A percentile compares a stretch with the other conserved stretches of the same genome.
phyloP scores from a whole-genome alignment of 345 rosid species.

The Eutrema japonicum region DNA sequence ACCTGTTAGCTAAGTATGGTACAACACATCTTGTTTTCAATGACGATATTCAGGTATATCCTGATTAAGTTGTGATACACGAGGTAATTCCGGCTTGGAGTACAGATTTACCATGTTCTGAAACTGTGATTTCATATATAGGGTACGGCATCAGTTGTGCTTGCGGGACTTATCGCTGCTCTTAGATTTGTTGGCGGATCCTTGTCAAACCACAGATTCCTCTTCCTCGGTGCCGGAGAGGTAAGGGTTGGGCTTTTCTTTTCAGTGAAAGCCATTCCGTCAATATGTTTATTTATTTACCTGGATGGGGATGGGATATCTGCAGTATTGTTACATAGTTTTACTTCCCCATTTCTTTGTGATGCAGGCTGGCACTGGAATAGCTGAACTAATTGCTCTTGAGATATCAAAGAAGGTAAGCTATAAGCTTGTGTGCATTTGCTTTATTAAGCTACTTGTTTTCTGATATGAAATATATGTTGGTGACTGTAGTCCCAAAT shows the following conservation, averaged over 20 bases:
- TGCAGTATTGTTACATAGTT: conserved; percentile 11
- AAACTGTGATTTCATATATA: conserved; percentile 41
- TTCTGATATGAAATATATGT: conserved; percentile 23
- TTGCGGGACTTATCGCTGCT: conserved; percentile 89
- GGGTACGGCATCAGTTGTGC: conserved; percentile 99
- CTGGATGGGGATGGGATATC: conserved; percentile 19
- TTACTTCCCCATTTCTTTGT: conserved; percentile 21
- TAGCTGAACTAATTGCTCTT: conserved; percentile 91
- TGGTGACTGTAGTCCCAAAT: conserved; percentile 59
- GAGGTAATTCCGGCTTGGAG: conserved; percentile 1
- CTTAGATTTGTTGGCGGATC: conserved; percentile 75
- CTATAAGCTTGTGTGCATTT: conserved; percentile 17
- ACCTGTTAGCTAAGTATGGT: conserved; percentile 81
- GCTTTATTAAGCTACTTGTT: conserved; percentile 24
- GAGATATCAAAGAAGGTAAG: conserved; percentile 88
- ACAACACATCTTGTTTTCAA: conserved; percentile 97
- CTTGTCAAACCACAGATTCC: conserved; percentile 76
- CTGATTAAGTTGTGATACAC: conserved; percentile 25
- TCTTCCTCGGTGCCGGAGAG: conserved; percentile 99
- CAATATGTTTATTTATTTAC: not conserved
- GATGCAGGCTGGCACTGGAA: conserved; percentile 96
- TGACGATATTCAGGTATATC: conserved; percentile 90
- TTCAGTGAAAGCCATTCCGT: not conserved
- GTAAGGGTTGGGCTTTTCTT: conserved; percentile 46
- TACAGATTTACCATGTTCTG: conserved; percentile 16